phyloP scores from a whole-genome alignment of 2,329 filamentous ascomycete species.

The Colletotrichum cordylinicola region DNA sequence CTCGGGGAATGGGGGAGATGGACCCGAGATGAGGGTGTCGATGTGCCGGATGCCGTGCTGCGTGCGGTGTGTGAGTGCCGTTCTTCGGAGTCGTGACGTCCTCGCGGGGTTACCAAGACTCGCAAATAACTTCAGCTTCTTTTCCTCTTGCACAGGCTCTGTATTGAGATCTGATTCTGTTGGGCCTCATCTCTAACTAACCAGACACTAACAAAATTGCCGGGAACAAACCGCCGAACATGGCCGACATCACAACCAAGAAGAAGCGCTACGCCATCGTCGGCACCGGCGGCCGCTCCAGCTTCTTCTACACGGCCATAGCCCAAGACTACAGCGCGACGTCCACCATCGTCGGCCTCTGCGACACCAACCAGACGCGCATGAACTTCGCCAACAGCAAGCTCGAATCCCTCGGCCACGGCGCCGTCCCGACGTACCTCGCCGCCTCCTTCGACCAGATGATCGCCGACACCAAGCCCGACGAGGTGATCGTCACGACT shows the following conservation, averaged over 20 bases:
- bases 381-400: slow-evolving; percentile 61
- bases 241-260: background rate
- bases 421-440: slow-evolving; percentile 56
- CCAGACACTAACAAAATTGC: background rate
- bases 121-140: background rate
- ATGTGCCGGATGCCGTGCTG: background rate
- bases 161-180: background rate
- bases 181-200: background rate
- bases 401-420: slow-evolving; percentile 51
- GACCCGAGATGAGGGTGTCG: background rate
- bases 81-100: background rate
- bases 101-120: background rate
- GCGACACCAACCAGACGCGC: slow-evolving; percentile 66
- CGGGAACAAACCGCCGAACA: background rate
- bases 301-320: slow-evolving; percentile 66
- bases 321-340: slow-evolving; percentile 55
- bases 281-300: slow-evolving; percentile 64
- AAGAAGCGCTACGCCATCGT: slow-evolving; percentile 59
- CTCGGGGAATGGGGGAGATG: slow-evolving; percentile 1
- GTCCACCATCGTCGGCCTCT: slow-evolving; percentile 59
- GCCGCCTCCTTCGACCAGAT: slow-evolving; percentile 63
- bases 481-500: slow-evolving; percentile 68
- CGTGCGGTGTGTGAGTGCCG: background rate
- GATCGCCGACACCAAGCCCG: slow-evolving; percentile 60
- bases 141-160: background rate